Evolutionary conservation across 2,329 filamentous ascomycete genomes (phyloP).

Genomic region (Talaromyces sp.): DNA sequence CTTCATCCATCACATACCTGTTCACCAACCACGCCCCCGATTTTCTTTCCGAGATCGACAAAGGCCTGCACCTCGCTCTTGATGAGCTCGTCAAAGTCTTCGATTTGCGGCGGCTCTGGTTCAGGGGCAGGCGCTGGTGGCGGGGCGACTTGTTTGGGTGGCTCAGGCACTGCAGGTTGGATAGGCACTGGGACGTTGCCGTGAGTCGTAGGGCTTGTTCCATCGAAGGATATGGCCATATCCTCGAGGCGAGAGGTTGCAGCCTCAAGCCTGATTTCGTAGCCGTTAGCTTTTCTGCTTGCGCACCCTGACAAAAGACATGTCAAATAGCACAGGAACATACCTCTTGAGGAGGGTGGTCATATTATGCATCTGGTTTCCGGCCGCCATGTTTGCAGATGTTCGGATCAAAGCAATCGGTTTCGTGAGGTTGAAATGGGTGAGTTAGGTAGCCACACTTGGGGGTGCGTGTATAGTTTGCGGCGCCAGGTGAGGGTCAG

Average conservation of each 20-base stretch:
- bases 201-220: conserved; percentile 40
- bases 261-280: conserved; percentile 75
- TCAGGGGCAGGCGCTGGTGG: conserved; percentile 49
- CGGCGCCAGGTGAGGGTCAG: not conserved
- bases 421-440: not conserved
- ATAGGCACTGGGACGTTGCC: conserved; percentile 18
- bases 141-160: conserved; percentile 31
- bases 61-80: conserved; percentile 69
- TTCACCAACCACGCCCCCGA: conserved; percentile 73
- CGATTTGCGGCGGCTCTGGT: conserved; percentile 68
- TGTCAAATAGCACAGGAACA: conserved; percentile 24
- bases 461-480: not conserved
- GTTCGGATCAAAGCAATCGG: not conserved
- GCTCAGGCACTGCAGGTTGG: conserved; percentile 19
- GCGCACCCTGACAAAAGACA: conserved; percentile 1
- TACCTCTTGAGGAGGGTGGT: conserved; percentile 98
- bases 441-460: not conserved
- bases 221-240: conserved; percentile 69
- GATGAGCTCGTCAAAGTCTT: conserved; percentile 81
- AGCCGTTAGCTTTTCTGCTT: conserved; percentile 6
- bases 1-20: conserved; percentile 54
- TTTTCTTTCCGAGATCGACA: conserved; percentile 67
- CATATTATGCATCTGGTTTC: conserved; percentile 87
- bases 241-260: conserved; percentile 95
- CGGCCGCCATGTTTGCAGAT: conserved; percentile 55